Base-by-base conservation (phyloP, 2,329 filamentous ascomycete species). In the Gliomastix tumulicola region DNA sequence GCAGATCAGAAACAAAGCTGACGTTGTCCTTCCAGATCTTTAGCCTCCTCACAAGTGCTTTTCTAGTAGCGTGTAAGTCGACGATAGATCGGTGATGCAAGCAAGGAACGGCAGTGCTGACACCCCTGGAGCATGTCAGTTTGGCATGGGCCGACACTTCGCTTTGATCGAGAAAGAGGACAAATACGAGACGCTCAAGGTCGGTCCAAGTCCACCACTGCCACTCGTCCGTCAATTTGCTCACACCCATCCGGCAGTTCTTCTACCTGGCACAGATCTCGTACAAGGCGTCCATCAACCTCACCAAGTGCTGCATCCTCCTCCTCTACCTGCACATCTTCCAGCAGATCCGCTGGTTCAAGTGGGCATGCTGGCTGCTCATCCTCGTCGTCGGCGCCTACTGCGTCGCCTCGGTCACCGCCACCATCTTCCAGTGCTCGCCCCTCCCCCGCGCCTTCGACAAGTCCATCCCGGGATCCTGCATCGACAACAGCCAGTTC, bases 401-500 rank as follows among this genome's bases (percentile, higher is more conserved):
- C 28, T 44, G 46, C 35, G 27, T 53, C 28, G 49, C 49, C 15
- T 57, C 55, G 11, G 46, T 51, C n/a, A 36, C 44, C 31, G 46
- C 42, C 37, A 49, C 44, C 7, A 44, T 56, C 21, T 53, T 49
- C 44, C 45, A 57, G 42, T 51, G 53, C 45, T 36, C 37, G 21
- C 51, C 47, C 41, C 51, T 74, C 19, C 38, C 46, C 2, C 55
- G 57, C 15, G 59, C 62, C 3, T 73, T 64, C 58, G 53, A 69
- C 42, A 62, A 60, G 39, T 45, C 44, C 4, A 45, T 61, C 18
- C 47, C 53, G 0, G 68, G 66, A 2, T 53, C 47, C 3, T 72
- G 67, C 50, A 63, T 71, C 44, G 55, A 63, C 40, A 54, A 62
- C 21, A 57, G 57, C 7, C 53, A 51, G 3, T 64, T 67, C 42